Conservation (phyloP, 495 filamentous ascomycete genomes). For the Terfezia claveryi region DNA sequence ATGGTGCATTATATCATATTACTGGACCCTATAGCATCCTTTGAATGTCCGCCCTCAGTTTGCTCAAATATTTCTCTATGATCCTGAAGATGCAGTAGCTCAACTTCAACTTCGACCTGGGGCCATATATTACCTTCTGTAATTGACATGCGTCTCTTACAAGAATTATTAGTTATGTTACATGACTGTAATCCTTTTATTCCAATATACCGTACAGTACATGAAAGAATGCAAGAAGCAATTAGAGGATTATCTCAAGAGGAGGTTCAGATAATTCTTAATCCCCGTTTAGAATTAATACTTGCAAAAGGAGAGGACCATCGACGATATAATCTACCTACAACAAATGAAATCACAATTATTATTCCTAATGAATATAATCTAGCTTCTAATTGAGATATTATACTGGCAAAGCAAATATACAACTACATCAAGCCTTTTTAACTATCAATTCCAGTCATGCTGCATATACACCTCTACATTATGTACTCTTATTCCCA, state of each 20-base stretch:
- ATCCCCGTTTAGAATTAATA: not conserved
- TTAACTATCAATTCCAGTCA: slow-evolving; percentile 1
- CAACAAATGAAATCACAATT: not conserved
- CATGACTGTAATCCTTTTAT: not conserved
- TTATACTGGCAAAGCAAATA: not conserved
- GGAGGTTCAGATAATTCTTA: not conserved
- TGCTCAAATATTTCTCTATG: not conserved
- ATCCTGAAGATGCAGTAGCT: not conserved
- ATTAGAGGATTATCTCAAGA: not conserved
- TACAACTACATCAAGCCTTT: too few species aligned
- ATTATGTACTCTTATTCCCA: slow-evolving; percentile 11
- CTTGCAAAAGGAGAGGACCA: not conserved
- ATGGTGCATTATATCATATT: not conserved
- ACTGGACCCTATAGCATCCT: not conserved
- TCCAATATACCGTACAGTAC: not conserved
- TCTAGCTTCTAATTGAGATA: not conserved
- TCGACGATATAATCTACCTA: slow-evolving; percentile 1
- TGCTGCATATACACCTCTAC: slow-evolving; percentile 7
- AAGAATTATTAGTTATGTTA: not conserved
- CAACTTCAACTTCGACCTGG: too few species aligned
- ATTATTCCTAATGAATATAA: slow-evolving; percentile 1
- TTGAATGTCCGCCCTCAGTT: not conserved
- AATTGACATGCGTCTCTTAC: not conserved
- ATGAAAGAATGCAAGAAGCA: not conserved
- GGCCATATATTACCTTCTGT: too few species aligned